A percentile compares a stretch with the other conserved stretches of the same genome.
phyloP scores from a whole-genome alignment of 2,329 filamentous ascomycete species.

The Fusarium udum region DNA sequence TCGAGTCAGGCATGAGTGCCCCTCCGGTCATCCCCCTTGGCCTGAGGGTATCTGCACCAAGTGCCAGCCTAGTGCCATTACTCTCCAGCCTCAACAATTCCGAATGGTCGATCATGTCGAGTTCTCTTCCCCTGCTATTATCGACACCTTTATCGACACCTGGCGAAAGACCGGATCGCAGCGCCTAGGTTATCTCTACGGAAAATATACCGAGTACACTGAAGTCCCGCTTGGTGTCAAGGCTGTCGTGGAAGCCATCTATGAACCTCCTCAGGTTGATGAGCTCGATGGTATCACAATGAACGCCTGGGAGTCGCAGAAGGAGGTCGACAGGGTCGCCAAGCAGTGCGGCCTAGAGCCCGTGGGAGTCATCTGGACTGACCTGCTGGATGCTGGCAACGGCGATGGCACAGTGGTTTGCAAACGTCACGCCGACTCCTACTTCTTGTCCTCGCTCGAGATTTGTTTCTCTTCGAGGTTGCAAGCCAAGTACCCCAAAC shows the following conservation, averaged over 20 bases:
- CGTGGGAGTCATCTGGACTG: constrained; percentile 94
- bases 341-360: constrained; percentile 84
- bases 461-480: constrained; percentile 88
- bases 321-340: constrained; percentile 82
- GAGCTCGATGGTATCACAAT: constrained; percentile 90
- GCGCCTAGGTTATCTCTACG: constrained; percentile 89
- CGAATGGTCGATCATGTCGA: constrained; percentile 99
- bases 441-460: constrained; percentile 92
- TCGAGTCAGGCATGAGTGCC: constrained; percentile 87
- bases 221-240: constrained; percentile 95
- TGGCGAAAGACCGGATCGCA: constrained; percentile 90
- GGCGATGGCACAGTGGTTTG: constrained; percentile 89
- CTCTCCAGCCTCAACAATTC: constrained; percentile 89
- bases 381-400: constrained; percentile 82
- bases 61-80: constrained; percentile 97
- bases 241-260: constrained; percentile 95
- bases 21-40: constrained; percentile 91
- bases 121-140: constrained; percentile 84
- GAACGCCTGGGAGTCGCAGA: constrained; percentile 84
- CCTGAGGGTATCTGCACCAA: constrained; percentile 98
- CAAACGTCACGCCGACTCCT: constrained; percentile 95
- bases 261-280: constrained; percentile 90
- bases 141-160: constrained; percentile 89
- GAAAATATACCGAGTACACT: constrained; percentile 87
- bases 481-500: constrained; percentile 87